A percentile compares a stretch with the other conserved stretches of the same genome.
phyloP scores from a whole-genome alignment of 176 grass and related monocot genomes.

The Cenchrus purpureus region DNA sequence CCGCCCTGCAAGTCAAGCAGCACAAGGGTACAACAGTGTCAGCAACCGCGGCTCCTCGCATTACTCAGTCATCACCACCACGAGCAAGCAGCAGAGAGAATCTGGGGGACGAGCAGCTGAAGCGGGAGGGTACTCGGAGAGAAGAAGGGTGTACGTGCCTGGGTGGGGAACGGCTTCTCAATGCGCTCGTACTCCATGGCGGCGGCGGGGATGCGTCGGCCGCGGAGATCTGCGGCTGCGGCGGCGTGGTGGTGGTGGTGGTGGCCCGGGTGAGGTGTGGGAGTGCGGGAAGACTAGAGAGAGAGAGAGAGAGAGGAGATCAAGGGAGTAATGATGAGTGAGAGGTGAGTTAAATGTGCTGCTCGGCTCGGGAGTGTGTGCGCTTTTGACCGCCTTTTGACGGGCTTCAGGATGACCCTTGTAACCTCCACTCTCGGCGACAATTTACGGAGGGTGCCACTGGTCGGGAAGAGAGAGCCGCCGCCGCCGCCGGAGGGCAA shows the following conservation, averaged over 20 bases:
- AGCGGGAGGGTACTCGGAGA: neutral
- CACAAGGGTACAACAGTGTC: neutral
- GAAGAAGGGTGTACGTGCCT: slow-evolving; percentile 30
- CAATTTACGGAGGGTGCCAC: slow-evolving; percentile 12
- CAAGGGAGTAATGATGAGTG: neutral
- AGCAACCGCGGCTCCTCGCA: neutral
- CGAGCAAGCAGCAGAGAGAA: neutral
- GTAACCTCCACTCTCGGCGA: rapidly evolving
- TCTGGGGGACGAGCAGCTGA: neutral
- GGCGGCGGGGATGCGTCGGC: neutral
- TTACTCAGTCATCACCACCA: neutral
- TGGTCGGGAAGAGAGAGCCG: neutral
- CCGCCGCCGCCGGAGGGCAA: neutral
- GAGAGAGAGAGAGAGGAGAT: slow-evolving; percentile 6
- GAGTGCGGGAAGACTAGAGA: slow-evolving; percentile 19
- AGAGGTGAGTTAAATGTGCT: slow-evolving; percentile 21
- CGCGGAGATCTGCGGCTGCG: slow-evolving; percentile 32
- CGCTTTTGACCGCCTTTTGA: slow-evolving; percentile 65
- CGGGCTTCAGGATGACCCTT: neutral
- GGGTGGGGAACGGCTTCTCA: slow-evolving; percentile 76
- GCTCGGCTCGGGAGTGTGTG: slow-evolving; percentile 37
- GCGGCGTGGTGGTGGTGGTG: slow-evolving; percentile 1
- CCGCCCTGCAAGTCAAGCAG: slow-evolving; percentile 50
- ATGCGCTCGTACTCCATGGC: slow-evolving; percentile 97
- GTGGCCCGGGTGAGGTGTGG: neutral